phyloP scores from a whole-genome alignment of 495 filamentous ascomycete species.

The Hyaloscypha finlandica region DNA sequence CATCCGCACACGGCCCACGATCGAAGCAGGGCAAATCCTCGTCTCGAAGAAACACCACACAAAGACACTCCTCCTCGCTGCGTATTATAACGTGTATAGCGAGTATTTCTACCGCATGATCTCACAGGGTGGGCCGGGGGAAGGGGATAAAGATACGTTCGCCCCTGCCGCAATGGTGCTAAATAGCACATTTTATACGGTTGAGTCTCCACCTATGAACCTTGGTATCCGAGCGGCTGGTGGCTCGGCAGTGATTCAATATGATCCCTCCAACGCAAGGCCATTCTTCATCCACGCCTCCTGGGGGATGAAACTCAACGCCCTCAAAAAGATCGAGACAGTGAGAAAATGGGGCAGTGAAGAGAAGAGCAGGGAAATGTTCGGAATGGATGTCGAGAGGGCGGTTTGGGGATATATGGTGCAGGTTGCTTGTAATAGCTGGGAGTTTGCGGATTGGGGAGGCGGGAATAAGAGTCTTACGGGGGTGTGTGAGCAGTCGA shows the following conservation, averaged over 20 bases:
- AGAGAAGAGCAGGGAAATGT: background rate
- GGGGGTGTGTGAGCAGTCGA: slow-evolving; percentile 9
- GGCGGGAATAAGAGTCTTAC: slow-evolving; percentile 1
- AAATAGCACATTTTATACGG: slow-evolving; percentile 5
- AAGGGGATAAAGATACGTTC: slow-evolving; percentile 70
- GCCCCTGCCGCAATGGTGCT: slow-evolving; percentile 54
- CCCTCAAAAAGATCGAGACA: background rate
- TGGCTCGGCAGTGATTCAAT: slow-evolving; percentile 9
- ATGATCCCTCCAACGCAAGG: slow-evolving; percentile 25
- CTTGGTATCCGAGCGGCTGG: background rate
- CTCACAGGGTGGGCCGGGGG: slow-evolving; percentile 55
- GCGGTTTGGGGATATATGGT: slow-evolving; percentile 19
- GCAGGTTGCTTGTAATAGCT: slow-evolving; percentile 13
- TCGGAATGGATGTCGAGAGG: slow-evolving; percentile 12
- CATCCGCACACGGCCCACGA: slow-evolving; percentile 35
- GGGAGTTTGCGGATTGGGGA: slow-evolving; percentile 14
- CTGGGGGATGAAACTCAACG: slow-evolving; percentile 17
- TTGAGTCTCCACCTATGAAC: background rate
- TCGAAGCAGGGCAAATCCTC: slow-evolving; percentile 59
- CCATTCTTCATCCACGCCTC: slow-evolving; percentile 21
- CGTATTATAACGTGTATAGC: slow-evolving; percentile 67
- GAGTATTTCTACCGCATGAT: slow-evolving; percentile 62
- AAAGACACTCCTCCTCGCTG: slow-evolving; percentile 53
- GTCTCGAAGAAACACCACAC: slow-evolving; percentile 56
- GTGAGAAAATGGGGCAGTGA: slow-evolving; percentile 9